Conservation (phyloP, 2,329 filamentous ascomycete genomes). For the Aspergillus pseudotamarii region DNA sequence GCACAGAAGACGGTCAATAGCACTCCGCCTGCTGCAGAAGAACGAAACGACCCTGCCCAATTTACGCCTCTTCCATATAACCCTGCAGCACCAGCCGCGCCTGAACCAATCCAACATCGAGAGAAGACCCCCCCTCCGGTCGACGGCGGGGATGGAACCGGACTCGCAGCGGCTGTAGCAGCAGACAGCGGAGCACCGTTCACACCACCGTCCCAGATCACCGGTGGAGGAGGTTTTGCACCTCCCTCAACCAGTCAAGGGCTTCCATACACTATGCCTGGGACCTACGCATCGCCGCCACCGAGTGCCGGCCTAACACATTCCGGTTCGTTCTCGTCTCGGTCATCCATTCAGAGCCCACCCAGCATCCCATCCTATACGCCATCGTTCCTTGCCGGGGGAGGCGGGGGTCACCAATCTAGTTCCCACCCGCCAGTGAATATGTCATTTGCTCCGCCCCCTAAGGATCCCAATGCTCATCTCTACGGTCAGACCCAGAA, state of each 20-base stretch:
- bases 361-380: slow-evolving; percentile 33
- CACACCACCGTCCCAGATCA: slow-evolving; percentile 30
- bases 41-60: slow-evolving; percentile 34
- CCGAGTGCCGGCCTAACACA: slow-evolving; percentile 37
- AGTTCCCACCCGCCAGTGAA: slow-evolving; percentile 23
- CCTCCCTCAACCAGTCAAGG: slow-evolving; percentile 26
- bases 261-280: slow-evolving; percentile 27
- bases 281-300: slow-evolving; percentile 38
- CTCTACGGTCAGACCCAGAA: slow-evolving; percentile 36
- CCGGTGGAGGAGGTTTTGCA: slow-evolving; percentile 24
- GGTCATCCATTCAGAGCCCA: slow-evolving; percentile 28
- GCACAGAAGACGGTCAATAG: slow-evolving; percentile 18
- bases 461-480: slow-evolving; percentile 39
- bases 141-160: slow-evolving; percentile 55
- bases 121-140: slow-evolving; percentile 67
- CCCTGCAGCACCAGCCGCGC: slow-evolving; percentile 66
- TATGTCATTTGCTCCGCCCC: slow-evolving; percentile 37
- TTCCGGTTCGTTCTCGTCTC: slow-evolving; percentile 28
- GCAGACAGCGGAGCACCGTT: slow-evolving; percentile 42
- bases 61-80: slow-evolving; percentile 64
- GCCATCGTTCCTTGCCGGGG: slow-evolving; percentile 24
- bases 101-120: slow-evolving; percentile 65
- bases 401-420: slow-evolving; percentile 13
- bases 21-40: slow-evolving; percentile 19
- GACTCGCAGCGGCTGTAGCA: slow-evolving; percentile 45